phyloP scores from a whole-genome alignment of 169 alveolate genomes.

The Cryptosporidium baileyi region DNA sequence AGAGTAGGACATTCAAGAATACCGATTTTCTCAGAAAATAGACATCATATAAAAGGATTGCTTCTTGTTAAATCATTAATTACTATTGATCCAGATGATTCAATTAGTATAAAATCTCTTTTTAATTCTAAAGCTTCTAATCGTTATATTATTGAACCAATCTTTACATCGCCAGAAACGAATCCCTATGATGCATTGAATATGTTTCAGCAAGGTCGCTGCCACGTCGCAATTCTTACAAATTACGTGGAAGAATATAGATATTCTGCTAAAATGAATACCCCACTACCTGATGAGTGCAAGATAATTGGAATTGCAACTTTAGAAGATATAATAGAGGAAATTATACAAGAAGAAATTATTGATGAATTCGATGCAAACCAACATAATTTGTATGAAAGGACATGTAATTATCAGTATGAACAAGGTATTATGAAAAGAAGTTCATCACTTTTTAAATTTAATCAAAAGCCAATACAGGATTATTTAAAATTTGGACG shows the following conservation, averaged over 20 bases:
- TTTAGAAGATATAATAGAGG: conserved; percentile 58
- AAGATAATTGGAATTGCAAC: conserved; percentile 68
- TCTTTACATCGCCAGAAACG: conserved; percentile 55
- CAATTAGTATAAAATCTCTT: conserved; percentile 32
- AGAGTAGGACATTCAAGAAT: conserved; percentile 84
- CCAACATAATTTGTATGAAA: background rate
- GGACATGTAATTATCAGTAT: background rate
- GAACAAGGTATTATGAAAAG: background rate
- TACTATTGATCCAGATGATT: conserved; percentile 67
- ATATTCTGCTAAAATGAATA: conserved; percentile 5
- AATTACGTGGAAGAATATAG: conserved; percentile 52
- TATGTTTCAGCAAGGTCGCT: conserved; percentile 61
- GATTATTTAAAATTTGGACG: background rate
- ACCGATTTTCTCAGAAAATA: conserved; percentile 80
- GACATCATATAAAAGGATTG: conserved; percentile 81
- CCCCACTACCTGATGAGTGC: conserved; percentile 36
- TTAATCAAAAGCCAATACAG: background rate
- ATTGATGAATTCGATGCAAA: conserved; percentile 57
- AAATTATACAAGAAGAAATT: conserved; percentile 60
- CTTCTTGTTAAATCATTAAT: conserved; percentile 78
- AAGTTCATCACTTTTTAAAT: conserved; percentile 35
- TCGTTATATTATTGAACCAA: conserved; percentile 46
- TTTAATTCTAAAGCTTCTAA: conserved; percentile 32
- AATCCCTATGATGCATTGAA: conserved; percentile 65
- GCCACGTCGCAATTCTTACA: conserved; percentile 65